phyloP scores from a whole-genome alignment of 805 yeast genomes.

The Cyberlindnera maclurae region DNA sequence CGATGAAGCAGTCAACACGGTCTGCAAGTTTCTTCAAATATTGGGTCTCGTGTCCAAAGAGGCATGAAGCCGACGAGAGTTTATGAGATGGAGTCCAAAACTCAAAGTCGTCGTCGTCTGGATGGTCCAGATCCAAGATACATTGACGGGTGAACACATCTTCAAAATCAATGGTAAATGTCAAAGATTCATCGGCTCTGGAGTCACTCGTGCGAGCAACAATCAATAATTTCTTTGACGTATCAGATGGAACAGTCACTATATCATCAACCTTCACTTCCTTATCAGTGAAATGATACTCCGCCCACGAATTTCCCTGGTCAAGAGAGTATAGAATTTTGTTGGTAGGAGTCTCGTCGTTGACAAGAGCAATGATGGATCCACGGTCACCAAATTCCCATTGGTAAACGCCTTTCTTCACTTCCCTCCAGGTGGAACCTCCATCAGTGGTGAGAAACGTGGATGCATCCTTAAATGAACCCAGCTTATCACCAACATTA shows the following conservation, averaged over 20 bases:
- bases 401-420: conserved; percentile 64
- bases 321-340: conserved; percentile 61
- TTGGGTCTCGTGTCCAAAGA: conserved; percentile 66
- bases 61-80: conserved; percentile 39
- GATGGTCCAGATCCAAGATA: conserved; percentile 35
- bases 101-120: conserved; percentile 50
- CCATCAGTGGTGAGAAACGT: conserved; percentile 83
- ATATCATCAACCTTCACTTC: conserved; percentile 58
- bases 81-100: conserved; percentile 59
- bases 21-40: conserved; percentile 51
- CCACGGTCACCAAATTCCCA: conserved; percentile 99
- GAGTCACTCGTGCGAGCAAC: conserved; percentile 41
- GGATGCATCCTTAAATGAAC: conserved; percentile 43
- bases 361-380: conserved; percentile 67
- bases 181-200: conserved; percentile 38
- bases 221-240: conserved; percentile 67
- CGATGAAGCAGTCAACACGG: conserved; percentile 59
- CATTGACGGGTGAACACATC: conserved; percentile 48
- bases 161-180: conserved; percentile 51
- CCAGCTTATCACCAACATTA: conserved; percentile 66
- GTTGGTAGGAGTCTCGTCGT: conserved; percentile 50
- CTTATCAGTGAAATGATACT: conserved; percentile 52
- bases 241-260: conserved; percentile 87
- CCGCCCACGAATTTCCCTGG: conserved; percentile 73
- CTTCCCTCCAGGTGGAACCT: conserved; percentile 81